Evolutionary conservation across 1,139 yeast genomes (phyloP).

Genomic region (Blastobotrys persicus): DNA sequence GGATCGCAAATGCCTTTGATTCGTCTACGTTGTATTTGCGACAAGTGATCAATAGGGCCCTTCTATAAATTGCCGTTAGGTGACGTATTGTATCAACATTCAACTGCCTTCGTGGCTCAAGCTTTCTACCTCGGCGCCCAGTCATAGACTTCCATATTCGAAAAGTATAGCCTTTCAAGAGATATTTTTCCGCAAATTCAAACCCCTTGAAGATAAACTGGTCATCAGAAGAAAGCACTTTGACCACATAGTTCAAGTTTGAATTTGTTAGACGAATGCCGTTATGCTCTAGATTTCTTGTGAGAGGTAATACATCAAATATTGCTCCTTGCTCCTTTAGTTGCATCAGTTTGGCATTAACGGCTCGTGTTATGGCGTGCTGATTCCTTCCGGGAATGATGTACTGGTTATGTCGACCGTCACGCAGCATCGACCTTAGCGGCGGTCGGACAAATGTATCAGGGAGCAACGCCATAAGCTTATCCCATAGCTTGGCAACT

Average conservation of each 20-base stretch:
- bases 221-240: slow-evolving; percentile 34
- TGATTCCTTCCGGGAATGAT: slow-evolving; percentile 22
- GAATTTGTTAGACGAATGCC: slow-evolving; percentile 42
- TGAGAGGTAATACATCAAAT: slow-evolving; percentile 30
- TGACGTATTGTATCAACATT: slow-evolving; percentile 1
- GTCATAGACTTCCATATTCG: slow-evolving; percentile 3
- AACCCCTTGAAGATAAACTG: slow-evolving; percentile 39
- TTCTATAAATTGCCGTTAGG: neutral
- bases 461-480: neutral
- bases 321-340: slow-evolving; percentile 27
- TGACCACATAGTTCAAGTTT: slow-evolving; percentile 38
- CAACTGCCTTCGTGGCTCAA: slow-evolving; percentile 2
- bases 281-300: slow-evolving; percentile 34
- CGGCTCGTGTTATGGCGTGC: slow-evolving; percentile 29
- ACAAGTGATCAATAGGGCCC: neutral
- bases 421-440: neutral
- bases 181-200: slow-evolving; percentile 38
- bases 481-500: slow-evolving; percentile 12
- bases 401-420: neutral
- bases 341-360: slow-evolving; percentile 35
- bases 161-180: slow-evolving; percentile 41
- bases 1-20: slow-evolving; percentile 1
- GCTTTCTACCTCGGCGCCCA: neutral
- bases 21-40: neutral
- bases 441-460: neutral